phyloP scores from a whole-genome alignment of 176 grass and related monocot genomes.

The Raddia distichophylla region DNA sequence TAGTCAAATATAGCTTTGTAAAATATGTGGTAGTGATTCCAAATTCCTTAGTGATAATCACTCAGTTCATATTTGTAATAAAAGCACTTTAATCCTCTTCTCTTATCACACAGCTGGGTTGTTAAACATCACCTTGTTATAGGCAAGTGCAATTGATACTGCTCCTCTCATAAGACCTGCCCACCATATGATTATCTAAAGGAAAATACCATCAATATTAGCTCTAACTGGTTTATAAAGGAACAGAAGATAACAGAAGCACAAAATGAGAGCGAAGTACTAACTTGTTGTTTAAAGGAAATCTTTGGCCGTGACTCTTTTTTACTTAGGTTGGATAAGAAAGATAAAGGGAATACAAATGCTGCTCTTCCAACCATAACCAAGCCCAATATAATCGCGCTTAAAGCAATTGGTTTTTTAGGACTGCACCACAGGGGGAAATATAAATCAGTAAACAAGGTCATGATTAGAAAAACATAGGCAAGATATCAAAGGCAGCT shows the following conservation, averaged over 20 bases:
- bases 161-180: constrained; percentile 99
- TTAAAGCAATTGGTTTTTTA: constrained; percentile 79
- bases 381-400: constrained; percentile 78
- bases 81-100: no score
- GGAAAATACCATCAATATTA: constrained; percentile 39
- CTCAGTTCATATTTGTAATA: constrained; percentile 20
- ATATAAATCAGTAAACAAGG: constrained; percentile 9
- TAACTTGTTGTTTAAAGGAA: constrained; percentile 85
- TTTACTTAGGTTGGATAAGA: constrained; percentile 77
- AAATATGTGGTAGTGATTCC: background rate
- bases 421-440: constrained; percentile 60
- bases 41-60: constrained; percentile 31
- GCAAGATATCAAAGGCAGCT: constrained; percentile 24
- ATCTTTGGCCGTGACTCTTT: constrained; percentile 68
- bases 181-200: constrained; percentile 89
- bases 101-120: no score
- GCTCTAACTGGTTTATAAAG: constrained; percentile 11
- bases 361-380: constrained; percentile 93
- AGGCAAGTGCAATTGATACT: constrained; percentile 99
- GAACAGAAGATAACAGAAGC: constrained; percentile 17
- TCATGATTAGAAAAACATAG: constrained; percentile 14
- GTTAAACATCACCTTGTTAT: constrained; percentile 78
- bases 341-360: constrained; percentile 85
- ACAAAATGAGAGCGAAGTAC: constrained; percentile 29
- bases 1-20: constrained; percentile 20